A percentile compares a stretch with the other conserved stretches of the same genome.
These are phyloP conservation scores for Paraphaeosphaeria minitans DNA, from an alignment of 2,329 filamentous ascomycete genomes.

Conservation along the genomic window DNA sequence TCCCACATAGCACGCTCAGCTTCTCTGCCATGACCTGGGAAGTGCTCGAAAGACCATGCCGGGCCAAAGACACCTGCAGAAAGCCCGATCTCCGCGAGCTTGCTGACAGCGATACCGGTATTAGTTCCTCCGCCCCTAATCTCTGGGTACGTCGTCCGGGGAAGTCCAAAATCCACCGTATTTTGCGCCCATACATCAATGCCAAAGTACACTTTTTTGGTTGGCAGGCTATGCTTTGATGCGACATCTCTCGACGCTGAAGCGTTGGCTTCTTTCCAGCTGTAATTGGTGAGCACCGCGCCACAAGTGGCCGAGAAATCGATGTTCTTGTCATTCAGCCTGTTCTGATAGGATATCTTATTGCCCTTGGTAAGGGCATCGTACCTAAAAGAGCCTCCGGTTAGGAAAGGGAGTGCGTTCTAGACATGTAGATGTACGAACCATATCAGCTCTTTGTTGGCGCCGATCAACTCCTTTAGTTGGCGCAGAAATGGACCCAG, in stretches of 20 bases:
- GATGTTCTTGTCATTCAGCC: slow-evolving; percentile 47
- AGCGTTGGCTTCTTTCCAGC: slow-evolving; percentile 45
- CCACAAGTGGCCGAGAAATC: slow-evolving; percentile 47
- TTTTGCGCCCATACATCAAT: slow-evolving; percentile 56
- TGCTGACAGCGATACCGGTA: slow-evolving; percentile 47
- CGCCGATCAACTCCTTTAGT: slow-evolving; percentile 39
- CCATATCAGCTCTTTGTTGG: slow-evolving; percentile 47
- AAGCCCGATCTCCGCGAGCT: slow-evolving; percentile 42
- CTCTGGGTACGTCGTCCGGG: slow-evolving; percentile 46
- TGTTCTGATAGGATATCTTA: slow-evolving; percentile 52
- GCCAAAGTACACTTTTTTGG: slow-evolving; percentile 46
- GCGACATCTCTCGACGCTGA: slow-evolving; percentile 32
- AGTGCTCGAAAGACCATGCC: slow-evolving; percentile 56
- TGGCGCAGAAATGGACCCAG: slow-evolving; percentile 45
- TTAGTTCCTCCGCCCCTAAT: slow-evolving; percentile 50
- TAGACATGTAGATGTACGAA: slow-evolving; percentile 26
- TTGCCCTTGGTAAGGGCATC: slow-evolving; percentile 53
- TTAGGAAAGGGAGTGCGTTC: neutral
- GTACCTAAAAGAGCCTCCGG: slow-evolving; percentile 43
- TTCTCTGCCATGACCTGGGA: slow-evolving; percentile 30
- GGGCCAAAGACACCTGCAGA: slow-evolving; percentile 53
- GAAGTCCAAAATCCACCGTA: slow-evolving; percentile 29
- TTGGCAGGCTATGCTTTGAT: slow-evolving; percentile 27
- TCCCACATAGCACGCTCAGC: slow-evolving; percentile 47
- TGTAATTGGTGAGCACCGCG: slow-evolving; percentile 53